These are phyloP conservation scores for Panus rudis DNA, from an alignment of 768 basidiomycete species.

Conservation along the genomic window DNA sequence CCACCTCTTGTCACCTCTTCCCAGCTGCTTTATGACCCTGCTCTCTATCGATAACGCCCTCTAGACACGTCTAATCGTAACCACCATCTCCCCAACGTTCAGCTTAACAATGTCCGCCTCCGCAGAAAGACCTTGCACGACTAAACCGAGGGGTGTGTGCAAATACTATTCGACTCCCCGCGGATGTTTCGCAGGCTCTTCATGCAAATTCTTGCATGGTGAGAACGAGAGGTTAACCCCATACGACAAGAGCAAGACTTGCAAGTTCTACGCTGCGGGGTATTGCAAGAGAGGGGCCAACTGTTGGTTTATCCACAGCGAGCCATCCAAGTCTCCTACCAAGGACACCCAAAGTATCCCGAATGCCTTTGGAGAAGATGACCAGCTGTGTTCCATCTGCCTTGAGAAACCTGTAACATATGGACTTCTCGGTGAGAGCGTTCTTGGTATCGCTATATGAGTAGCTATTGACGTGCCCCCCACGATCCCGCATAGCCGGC, in stretches of 20 bases:
- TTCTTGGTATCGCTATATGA: constrained; percentile 1
- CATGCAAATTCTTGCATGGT: constrained; percentile 76
- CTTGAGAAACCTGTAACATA: constrained; percentile 65
- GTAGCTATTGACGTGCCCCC: neutral
- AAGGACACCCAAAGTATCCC: neutral
- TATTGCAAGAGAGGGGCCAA: constrained; percentile 61
- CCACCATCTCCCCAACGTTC: too few species aligned
- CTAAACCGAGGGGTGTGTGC: constrained; percentile 67
- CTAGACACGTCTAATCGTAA: too few species aligned
- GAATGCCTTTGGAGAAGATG: constrained; percentile 27
- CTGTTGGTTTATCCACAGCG: constrained; percentile 71
- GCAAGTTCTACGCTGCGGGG: constrained; percentile 58
- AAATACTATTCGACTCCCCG: constrained; percentile 53
- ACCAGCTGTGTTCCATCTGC: constrained; percentile 63
- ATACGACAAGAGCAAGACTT: constrained; percentile 65
- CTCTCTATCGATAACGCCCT: too few species aligned
- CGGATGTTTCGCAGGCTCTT: constrained; percentile 63
- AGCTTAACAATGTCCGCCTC: neutral
- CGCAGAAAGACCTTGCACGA: constrained; percentile 50
- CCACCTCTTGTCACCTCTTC: too few species aligned
- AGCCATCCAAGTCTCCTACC: constrained; percentile 12
- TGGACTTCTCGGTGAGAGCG: constrained; percentile 54
- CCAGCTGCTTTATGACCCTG: too few species aligned
- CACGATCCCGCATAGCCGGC: constrained; percentile 34
- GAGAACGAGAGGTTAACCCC: constrained; percentile 47